These are phyloP conservation scores for Venturia asperata DNA, from an alignment of 2,329 filamentous ascomycete genomes.

Conservation along the genomic window DNA sequence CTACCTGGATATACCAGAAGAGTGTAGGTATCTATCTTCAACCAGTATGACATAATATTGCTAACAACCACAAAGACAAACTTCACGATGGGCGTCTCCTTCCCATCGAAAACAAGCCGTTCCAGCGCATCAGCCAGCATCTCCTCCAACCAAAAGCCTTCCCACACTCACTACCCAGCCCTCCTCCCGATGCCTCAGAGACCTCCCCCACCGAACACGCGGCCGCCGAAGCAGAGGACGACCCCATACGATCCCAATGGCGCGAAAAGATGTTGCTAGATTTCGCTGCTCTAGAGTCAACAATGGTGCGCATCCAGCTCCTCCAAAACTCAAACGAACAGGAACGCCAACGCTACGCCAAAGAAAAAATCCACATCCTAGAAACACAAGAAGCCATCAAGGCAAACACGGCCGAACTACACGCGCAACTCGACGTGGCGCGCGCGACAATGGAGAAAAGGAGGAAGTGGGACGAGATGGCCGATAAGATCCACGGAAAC, in stretches of 20 bases:
- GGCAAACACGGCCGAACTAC: constrained; percentile 64
- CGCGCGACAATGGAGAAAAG: constrained; percentile 68
- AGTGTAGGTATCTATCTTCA: background rate
- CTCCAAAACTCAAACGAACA: constrained; percentile 73
- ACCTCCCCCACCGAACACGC: constrained; percentile 37
- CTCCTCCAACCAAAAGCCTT: constrained; percentile 59
- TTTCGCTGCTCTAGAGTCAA: constrained; percentile 80
- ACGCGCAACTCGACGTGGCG: constrained; percentile 68
- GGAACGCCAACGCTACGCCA: constrained; percentile 76
- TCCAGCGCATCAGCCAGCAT: constrained; percentile 79
- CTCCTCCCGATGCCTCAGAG: constrained; percentile 50
- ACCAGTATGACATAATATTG: background rate
- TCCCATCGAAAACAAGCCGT: constrained; percentile 85
- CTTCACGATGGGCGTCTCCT: constrained; percentile 83
- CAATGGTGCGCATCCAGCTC: constrained; percentile 80
- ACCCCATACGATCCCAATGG: constrained; percentile 57
- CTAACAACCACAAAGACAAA: constrained; percentile 48
- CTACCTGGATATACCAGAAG: constrained; percentile 5
- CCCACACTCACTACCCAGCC: constrained; percentile 53
- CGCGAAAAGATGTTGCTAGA: constrained; percentile 80
- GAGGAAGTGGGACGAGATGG: constrained; percentile 80
- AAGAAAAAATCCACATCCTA: constrained; percentile 72
- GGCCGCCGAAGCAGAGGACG: constrained; percentile 43
- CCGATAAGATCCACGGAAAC: constrained; percentile 79
- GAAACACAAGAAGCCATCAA: constrained; percentile 70